These are phyloP conservation scores for Eucalyptus tenuipes DNA, from an alignment of 345 rosid genomes.

Conservation along the genomic window DNA sequence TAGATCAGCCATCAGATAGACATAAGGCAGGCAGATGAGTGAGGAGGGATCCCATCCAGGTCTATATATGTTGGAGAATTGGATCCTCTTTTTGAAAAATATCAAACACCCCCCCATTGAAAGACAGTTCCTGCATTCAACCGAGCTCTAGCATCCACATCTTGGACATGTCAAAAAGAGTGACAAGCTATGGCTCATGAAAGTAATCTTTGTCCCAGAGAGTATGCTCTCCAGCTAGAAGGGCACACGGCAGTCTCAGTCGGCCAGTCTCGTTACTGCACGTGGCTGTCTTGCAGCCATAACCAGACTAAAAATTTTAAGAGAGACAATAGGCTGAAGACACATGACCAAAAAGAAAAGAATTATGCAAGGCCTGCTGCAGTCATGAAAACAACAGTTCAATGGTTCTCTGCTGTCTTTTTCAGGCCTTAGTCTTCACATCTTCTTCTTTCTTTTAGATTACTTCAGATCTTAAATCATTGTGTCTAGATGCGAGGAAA, in stretches of 20 bases:
- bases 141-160: not conserved
- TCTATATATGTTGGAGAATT: not conserved
- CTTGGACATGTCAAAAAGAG: not conserved
- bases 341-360: not conserved
- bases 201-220: not conserved
- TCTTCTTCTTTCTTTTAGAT: not conserved
- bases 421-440: not conserved
- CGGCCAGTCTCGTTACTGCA: not conserved
- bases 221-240: slow-evolving; percentile 12
- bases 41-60: not conserved
- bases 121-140: not conserved
- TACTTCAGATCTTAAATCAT: not conserved
- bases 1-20: not conserved
- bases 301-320: not conserved
- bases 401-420: not conserved
- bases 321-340: not conserved
- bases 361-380: not conserved
- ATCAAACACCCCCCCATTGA: not conserved
- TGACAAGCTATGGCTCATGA: not conserved
- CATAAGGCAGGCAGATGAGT: not conserved
- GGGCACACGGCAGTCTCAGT: not conserved
- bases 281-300: slow-evolving; percentile 1
- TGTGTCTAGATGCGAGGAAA: not conserved
- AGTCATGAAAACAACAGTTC: not conserved
- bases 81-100: not conserved